Conservation (phyloP, 768 basidiomycete genomes). For the Trametes gibbosa region DNA sequence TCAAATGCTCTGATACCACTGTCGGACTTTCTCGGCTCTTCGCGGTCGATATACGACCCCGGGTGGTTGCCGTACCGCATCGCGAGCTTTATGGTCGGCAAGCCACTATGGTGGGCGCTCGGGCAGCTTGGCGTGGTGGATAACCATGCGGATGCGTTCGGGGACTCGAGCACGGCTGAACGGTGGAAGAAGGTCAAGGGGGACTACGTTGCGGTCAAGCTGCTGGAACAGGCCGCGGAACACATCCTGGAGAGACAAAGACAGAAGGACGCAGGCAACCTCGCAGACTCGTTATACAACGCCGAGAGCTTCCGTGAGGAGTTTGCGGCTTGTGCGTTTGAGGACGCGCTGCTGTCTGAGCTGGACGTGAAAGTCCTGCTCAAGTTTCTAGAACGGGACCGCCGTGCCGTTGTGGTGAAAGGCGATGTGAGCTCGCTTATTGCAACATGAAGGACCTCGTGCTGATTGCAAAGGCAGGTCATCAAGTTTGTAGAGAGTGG, state of each 20-base stretch:
- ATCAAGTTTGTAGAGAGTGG: constrained; percentile 69
- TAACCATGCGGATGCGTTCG: constrained; percentile 43
- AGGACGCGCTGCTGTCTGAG: constrained; percentile 49
- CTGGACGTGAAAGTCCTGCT: constrained; percentile 68
- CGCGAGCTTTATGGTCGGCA: constrained; percentile 68
- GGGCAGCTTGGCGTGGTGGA: constrained; percentile 73
- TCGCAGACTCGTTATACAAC: constrained; percentile 62
- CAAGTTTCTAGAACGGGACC: constrained; percentile 79
- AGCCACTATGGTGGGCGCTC: constrained; percentile 85
- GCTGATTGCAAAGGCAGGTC: constrained; percentile 43
- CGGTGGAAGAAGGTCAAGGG: constrained; percentile 61
- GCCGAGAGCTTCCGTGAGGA: constrained; percentile 55
- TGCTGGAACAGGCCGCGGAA: constrained; percentile 68
- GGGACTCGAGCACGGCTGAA: constrained; percentile 39
- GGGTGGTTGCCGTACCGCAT: constrained; percentile 69
- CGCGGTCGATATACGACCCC: constrained; percentile 62
- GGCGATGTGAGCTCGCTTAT: constrained; percentile 51
- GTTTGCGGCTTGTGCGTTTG: constrained; percentile 48
- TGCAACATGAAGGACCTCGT: background rate
- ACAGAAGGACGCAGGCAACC: constrained; percentile 39
- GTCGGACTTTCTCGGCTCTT: constrained; percentile 52
- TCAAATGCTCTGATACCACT: constrained; percentile 45
- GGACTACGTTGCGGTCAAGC: constrained; percentile 64
- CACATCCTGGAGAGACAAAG: constrained; percentile 46
- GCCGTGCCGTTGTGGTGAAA: constrained; percentile 57